phyloP scores from a whole-genome alignment of 2,329 filamentous ascomycete genomes.

The Camptophora hylomeconis region DNA sequence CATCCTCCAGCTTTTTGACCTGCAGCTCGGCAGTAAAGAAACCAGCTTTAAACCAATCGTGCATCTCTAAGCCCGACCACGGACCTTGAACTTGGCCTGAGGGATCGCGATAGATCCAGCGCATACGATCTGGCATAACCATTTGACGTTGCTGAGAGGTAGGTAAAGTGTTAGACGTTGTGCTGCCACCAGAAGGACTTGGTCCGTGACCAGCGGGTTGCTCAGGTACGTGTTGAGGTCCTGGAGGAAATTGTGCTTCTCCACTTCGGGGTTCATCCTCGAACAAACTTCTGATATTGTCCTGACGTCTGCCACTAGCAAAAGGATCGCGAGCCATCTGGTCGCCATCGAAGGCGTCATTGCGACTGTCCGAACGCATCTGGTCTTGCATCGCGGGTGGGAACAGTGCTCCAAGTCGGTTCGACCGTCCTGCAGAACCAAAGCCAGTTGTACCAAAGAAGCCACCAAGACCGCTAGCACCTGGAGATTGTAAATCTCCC shows the following conservation, averaged over 20 bases:
- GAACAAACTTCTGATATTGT: slow-evolving; percentile 12
- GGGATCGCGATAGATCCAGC: slow-evolving; percentile 95
- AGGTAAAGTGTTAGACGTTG: slow-evolving; percentile 34
- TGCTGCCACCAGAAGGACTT: slow-evolving; percentile 22
- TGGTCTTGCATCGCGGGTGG: slow-evolving; percentile 82
- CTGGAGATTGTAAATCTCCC: slow-evolving; percentile 65
- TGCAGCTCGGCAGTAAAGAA: slow-evolving; percentile 93
- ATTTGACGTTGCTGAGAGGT: slow-evolving; percentile 66
- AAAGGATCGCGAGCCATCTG: slow-evolving; percentile 11
- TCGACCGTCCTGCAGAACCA: slow-evolving; percentile 50
- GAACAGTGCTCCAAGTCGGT: slow-evolving; percentile 78
- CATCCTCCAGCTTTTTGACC: slow-evolving; percentile 88
- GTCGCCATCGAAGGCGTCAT: slow-evolving; percentile 22
- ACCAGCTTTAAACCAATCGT: slow-evolving; percentile 98
- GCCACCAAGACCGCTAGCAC: slow-evolving; percentile 52
- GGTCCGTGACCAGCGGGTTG: slow-evolving; percentile 20
- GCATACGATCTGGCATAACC: slow-evolving; percentile 98
- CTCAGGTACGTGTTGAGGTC: slow-evolving; percentile 8
- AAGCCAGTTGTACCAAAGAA: slow-evolving; percentile 50
- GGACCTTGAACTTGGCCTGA: slow-evolving; percentile 86
- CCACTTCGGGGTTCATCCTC: slow-evolving; percentile 3
- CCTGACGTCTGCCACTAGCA: slow-evolving; percentile 9
- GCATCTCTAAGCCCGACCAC: slow-evolving; percentile 95
- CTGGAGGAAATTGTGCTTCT: slow-evolving; percentile 2
- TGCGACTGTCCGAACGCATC: slow-evolving; percentile 48